These are phyloP conservation scores for Austroboletus niveus DNA, from an alignment of 1,284 basidiomycete species.

Conservation along the genomic window DNA sequence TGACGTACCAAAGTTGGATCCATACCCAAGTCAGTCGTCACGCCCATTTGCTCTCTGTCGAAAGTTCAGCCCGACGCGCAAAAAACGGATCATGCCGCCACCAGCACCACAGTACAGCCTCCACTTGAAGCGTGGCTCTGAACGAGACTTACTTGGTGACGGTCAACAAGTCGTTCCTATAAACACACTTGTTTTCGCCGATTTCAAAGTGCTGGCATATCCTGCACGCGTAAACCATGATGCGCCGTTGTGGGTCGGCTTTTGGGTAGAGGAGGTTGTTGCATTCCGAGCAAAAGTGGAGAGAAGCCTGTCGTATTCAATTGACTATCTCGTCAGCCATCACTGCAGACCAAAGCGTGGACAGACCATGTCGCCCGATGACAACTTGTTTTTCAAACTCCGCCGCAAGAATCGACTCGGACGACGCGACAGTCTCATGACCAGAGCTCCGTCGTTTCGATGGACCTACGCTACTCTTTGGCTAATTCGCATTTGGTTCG, in stretches of 20 bases:
- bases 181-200: slow-evolving; percentile 86
- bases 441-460: slow-evolving; percentile 13
- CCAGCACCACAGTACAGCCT: neutral
- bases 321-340: slow-evolving; percentile 13
- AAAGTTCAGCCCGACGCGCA: neutral
- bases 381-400: slow-evolving; percentile 30
- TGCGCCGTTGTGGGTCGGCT: slow-evolving; percentile 82
- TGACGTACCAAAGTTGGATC: slow-evolving; percentile 85
- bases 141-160: slow-evolving; percentile 77
- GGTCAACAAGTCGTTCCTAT: slow-evolving; percentile 91
- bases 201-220: slow-evolving; percentile 91
- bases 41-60: slow-evolving; percentile 86
- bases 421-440: neutral
- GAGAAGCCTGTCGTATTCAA: slow-evolving; percentile 53
- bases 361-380: slow-evolving; percentile 27
- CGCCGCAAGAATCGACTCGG: slow-evolving; percentile 2
- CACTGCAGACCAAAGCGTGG: slow-evolving; percentile 2
- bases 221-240: slow-evolving; percentile 91
- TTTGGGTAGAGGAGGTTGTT: slow-evolving; percentile 95
- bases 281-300: slow-evolving; percentile 88
- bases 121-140: neutral
- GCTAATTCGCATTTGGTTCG: slow-evolving; percentile 32
- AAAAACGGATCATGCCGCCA: slow-evolving; percentile 7
- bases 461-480: slow-evolving; percentile 24
- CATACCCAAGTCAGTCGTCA: slow-evolving; percentile 85